Conservation (phyloP, 1,284 basidiomycete species). For the Ganoderma boninense region DNA sequence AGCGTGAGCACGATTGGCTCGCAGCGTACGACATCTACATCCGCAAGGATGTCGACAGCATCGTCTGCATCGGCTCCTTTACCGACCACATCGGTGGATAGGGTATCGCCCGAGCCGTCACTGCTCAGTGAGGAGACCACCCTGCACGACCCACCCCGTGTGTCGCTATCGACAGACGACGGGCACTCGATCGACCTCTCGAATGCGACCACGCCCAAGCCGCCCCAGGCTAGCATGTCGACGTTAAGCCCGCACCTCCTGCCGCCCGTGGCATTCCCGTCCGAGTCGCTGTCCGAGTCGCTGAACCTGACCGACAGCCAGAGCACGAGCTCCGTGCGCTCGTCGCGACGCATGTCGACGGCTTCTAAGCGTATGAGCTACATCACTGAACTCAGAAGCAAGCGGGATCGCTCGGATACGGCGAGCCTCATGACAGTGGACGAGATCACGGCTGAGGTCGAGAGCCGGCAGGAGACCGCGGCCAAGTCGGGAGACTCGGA, state of each 20-base stretch:
- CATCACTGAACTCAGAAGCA: slow-evolving; percentile 80
- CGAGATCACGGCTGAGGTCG: slow-evolving; percentile 97
- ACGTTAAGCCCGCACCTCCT: slow-evolving; percentile 64
- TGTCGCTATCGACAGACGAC: slow-evolving; percentile 65
- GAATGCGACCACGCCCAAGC: slow-evolving; percentile 26
- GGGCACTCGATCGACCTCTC: slow-evolving; percentile 48
- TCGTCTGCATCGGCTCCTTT: slow-evolving; percentile 44
- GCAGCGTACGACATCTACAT: slow-evolving; percentile 42
- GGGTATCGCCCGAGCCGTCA: slow-evolving; percentile 30
- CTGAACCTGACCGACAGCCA: slow-evolving; percentile 62
- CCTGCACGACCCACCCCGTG: slow-evolving; percentile 55
- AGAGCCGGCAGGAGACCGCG: slow-evolving; percentile 76
- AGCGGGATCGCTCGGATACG: slow-evolving; percentile 86
- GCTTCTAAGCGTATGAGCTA: slow-evolving; percentile 80
- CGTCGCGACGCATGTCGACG: slow-evolving; percentile 53
- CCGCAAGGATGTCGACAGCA: slow-evolving; percentile 58
- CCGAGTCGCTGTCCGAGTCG: slow-evolving; percentile 82
- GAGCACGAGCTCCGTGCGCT: slow-evolving; percentile 39
- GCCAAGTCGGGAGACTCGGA: slow-evolving; percentile 60
- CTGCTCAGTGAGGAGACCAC: slow-evolving; percentile 40
- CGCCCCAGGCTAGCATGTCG: slow-evolving; percentile 16
- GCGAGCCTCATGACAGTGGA: slow-evolving; percentile 96
- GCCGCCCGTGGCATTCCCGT: slow-evolving; percentile 83
- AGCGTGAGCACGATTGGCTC: slow-evolving; percentile 78
- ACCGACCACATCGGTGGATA: slow-evolving; percentile 27